Evolutionary conservation across 768 basidiomycete genomes (phyloP), one percentile per base, ranked within the genome.

Genomic region (Xanthoconium purpureum): DNA sequence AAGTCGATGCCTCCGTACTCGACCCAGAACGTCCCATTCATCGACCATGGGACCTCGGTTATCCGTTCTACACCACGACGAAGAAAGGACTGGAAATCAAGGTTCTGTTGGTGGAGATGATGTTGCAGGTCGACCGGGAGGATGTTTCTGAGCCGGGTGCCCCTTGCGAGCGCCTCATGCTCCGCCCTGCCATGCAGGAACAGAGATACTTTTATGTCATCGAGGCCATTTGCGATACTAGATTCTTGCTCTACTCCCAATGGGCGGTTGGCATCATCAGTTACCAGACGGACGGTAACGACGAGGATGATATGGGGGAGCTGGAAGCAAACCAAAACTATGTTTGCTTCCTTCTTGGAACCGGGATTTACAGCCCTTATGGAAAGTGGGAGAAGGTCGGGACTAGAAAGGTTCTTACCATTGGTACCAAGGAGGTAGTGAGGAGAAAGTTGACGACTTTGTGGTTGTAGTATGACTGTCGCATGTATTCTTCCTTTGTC

Each of bases 221-320:
- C 10, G 13, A 33, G 20, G 56, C 36, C 13, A 14, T 48, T 8
- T 57, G 47, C 10, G 56, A 57, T 14, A 37, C 42, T 12, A 55
- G 47, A 36, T 57, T 57, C 40, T 13, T 56, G 33, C 29, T 32
- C 20, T 48, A 49, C 18, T 57, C 56, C 15, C 53, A 18, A 10
- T 57, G 56, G 47, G 54, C 47, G 17, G 56, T 57, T 4, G 56
- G 56, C 13, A 38, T 57, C 39, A 38, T 57, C 40, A 57, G 42
- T 28, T 57, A 57, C 13, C 53, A 55, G 29, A 57, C 56, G 6
- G 54, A 51, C 14, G 24, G 42, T 11, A 51, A 44, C 9, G 42
- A n/a, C 9, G 29, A 43, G 1, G 42, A 55, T 7, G 39, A 55
- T 10, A 50, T 6, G n/a, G 54, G 48, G 2, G 54, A 55, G 18